Base-by-base conservation (phyloP, 2,329 filamentous ascomycete genomes). In the Colletotrichum magnum region DNA sequence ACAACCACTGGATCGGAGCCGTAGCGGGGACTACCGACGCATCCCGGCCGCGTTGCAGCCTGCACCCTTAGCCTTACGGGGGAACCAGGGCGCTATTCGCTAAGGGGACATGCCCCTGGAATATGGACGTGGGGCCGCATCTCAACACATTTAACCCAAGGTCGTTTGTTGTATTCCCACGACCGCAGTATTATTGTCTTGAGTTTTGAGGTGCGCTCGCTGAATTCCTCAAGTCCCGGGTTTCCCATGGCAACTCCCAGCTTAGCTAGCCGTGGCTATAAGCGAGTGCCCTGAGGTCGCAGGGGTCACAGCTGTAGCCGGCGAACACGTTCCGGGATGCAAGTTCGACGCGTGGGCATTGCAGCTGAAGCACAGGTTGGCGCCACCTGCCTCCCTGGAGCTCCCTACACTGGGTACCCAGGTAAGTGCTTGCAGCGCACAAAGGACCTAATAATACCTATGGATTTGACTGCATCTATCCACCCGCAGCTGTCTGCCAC, bases 231-330 rank as follows among this genome's bases (percentile, higher is more conserved):
- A n/a, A 28, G 43, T 26, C 21, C 58, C 52, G 64, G 64, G 39
- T 70, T 32, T 51, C 64, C 64, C 64, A 63, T 59, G 64, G 64
- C 68, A 68, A 70, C 68, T 32, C 39, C 56, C 61, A 26, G 43
- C 47, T 41, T n/a, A 50, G 58, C n/a, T 47, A 43, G 28, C 63
- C 48, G 45, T 64, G 53, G 32, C 32, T 36, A 36, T 36, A 10
- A 36, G 32, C 32, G 32, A 36, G 32, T 36, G 9, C 53, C 41
- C 13, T 6, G 12, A 24, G 65, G 65, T 50, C 18, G 66, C 66
- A 69, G 62, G 66, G 66, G 43, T 69, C 52, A 15, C 66, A 66
- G 62, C 66, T 69, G 48, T 32, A 51, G 32, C 36, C 51, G 56
- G 63, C 50, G 15, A 60, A 66, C 50, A 39, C 21, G 43, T 56